Evolutionary conservation across 1,139 yeast species (phyloP), one percentile per base, ranked within the genome.

Genomic region (Pichia sp.): DNA sequence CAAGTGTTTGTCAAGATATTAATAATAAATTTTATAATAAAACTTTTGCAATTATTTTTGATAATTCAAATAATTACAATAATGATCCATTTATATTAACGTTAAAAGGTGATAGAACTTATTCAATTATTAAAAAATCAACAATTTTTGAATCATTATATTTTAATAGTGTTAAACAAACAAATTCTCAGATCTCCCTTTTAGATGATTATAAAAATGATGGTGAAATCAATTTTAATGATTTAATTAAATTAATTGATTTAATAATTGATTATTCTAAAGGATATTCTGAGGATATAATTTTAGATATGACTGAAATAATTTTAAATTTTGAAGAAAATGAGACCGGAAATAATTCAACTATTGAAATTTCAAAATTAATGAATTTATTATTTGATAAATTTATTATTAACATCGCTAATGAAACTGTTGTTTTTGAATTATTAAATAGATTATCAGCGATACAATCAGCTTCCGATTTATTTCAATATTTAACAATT

Each of bases 1-100:
- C 76, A 47, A 69, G 82, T 4, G 64, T 83, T 31, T 82, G 90
- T 58, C 79, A 75, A 47, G 95, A 87, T 55, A 70, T 84, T 46
- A 74, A 72, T 49, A 79, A 74, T 43, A 71, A 72, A 42, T 69
- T 78, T 34, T 72, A 73, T 48, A 92, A 85, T 56, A 71, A 46
- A 11, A 27, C 49, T 16, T 42, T 45, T 26, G 35, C 81, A 1
- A 59, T 78, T 26, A 64, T 72, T 2, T 51, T 77, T 16, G 65
- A 63, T 22, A 28, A 26, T 22, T 30, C 39, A 16, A 16, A 16
- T 1, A 35, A 37, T 25, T 44, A 46, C 25, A 57, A 54, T 20
- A 31, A 37, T 6, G 56, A 54, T 55, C 56, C 57, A 51, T 48
- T 58, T 40, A 38, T 63, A 9, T 39, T 62, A 4, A 52, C 63